Evolutionary conservation across 148 eudicot genomes (phyloP).

Genomic region (Cornus kousa): DNA sequence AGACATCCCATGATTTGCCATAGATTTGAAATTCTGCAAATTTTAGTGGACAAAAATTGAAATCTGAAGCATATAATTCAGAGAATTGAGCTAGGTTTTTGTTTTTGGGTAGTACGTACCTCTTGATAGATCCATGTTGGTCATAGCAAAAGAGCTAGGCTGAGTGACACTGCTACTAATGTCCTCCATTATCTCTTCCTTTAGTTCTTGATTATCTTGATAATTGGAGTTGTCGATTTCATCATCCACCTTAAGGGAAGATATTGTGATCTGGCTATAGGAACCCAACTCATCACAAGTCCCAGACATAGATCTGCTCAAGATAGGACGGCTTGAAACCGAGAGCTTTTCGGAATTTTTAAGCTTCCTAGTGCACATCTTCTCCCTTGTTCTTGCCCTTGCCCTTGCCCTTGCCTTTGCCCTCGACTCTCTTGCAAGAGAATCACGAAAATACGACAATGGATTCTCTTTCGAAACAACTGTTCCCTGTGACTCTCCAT

Average conservation of each 20-base stretch:
- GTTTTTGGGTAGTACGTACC: not conserved
- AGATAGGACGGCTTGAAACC: constrained; percentile 3
- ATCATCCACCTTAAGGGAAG: not conserved
- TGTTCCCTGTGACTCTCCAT: no score
- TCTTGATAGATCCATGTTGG: not conserved
- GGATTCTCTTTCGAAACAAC: not conserved
- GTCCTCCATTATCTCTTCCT: not conserved
- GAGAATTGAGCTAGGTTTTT: not conserved
- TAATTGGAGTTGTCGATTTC: no score
- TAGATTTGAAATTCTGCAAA: constrained; percentile 12
- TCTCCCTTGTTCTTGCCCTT: constrained; percentile 34
- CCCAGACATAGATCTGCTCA: not conserved
- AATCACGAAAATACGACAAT: not conserved
- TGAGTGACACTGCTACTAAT: not conserved
- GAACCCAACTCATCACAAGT: constrained; percentile 4
- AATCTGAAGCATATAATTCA: not conserved
- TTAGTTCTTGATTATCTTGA: no score
- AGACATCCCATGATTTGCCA: constrained; percentile 10
- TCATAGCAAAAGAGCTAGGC: not conserved
- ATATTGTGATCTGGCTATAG: not conserved
- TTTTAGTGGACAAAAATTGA: not conserved
- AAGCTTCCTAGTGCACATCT: constrained; percentile 11
- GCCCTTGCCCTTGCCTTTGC: constrained; percentile 33
- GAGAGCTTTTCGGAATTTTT: not conserved
- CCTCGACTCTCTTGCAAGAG: constrained; percentile 14